Conservation (phyloP, 352 stramenopile genomes). For the Phytophthora boehmeriae region DNA sequence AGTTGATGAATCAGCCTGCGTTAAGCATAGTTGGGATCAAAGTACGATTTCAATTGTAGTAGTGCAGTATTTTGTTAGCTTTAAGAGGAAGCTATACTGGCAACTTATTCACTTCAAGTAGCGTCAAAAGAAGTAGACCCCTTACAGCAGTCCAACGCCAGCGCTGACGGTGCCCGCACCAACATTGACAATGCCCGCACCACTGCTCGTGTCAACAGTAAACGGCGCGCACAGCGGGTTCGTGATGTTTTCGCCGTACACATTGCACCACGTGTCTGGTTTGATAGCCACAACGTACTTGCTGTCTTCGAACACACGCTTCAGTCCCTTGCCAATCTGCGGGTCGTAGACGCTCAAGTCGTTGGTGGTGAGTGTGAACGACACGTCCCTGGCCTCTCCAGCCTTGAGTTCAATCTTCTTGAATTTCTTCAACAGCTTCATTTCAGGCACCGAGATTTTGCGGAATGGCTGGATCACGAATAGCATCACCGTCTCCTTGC, state of each 20-base stretch:
- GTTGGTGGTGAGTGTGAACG: constrained; percentile 48
- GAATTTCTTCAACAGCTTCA: constrained; percentile 86
- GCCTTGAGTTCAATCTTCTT: constrained; percentile 72
- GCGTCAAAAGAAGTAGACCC: background rate
- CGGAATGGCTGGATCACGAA: constrained; percentile 77
- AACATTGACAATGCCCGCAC: constrained; percentile 19
- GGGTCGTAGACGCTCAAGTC: constrained; percentile 72
- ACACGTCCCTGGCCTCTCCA: constrained; percentile 39
- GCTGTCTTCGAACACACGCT: constrained; percentile 58
- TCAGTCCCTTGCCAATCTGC: constrained; percentile 49
- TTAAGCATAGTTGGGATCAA: no score
- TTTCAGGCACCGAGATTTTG: constrained; percentile 65
- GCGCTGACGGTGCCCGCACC: constrained; percentile 13
- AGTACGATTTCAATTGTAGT: no score
- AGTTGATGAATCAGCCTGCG: no score
- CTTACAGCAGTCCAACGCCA: background rate
- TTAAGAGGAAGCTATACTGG: no score
- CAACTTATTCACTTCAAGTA: background rate
- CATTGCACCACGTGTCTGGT: constrained; percentile 69
- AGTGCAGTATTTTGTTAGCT: no score
- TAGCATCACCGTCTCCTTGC: constrained; percentile 83
- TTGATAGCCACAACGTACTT: constrained; percentile 72
- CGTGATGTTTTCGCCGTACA: constrained; percentile 46
- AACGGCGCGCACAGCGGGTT: constrained; percentile 54
- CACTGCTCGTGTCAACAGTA: constrained; percentile 29